These are phyloP conservation scores for Thelephora ganbajun DNA, from an alignment of 768 basidiomycete species.

Conservation along the genomic window DNA sequence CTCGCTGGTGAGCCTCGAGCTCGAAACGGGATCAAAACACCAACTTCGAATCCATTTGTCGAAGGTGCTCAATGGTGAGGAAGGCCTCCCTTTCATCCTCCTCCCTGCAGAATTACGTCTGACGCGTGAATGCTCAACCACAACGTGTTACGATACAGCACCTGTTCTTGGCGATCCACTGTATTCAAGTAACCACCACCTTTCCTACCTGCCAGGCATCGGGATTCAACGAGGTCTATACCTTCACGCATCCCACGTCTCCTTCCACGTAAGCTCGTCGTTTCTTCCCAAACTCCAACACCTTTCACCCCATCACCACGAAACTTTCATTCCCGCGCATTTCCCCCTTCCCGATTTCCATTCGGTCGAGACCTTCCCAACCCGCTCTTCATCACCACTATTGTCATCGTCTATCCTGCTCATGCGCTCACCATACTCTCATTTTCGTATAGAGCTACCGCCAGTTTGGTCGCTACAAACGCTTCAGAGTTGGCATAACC, in stretches of 20 bases:
- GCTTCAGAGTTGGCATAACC: constrained; percentile 35
- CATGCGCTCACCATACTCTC: too few relatives aligned
- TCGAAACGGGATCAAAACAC: constrained; percentile 51
- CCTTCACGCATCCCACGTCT: constrained; percentile 45
- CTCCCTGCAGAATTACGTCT: too few relatives aligned
- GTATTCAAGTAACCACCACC: constrained; percentile 23
- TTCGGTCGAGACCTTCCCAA: neutral
- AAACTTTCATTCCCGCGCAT: neutral
- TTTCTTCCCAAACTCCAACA: neutral
- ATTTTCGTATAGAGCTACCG: constrained; percentile 31
- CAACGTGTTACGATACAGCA: constrained; percentile 21
- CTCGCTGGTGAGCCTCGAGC: constrained; percentile 39
- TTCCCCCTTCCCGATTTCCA: neutral
- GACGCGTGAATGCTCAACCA: neutral
- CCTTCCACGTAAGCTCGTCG: constrained; percentile 32
- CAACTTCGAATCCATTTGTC: constrained; percentile 58
- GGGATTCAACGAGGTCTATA: constrained; percentile 26
- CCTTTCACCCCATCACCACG: neutral
- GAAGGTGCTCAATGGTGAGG: constrained; percentile 31
- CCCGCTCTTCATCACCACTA: too few relatives aligned
- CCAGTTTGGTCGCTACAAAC: constrained; percentile 27
- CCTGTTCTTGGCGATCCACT: constrained; percentile 52
- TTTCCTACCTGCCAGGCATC: constrained; percentile 2
- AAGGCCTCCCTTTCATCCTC: neutral
- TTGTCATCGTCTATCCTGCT: too few relatives aligned